phyloP scores from a whole-genome alignment of 768 basidiomycete species.

The Pisolithus tinctorius region DNA sequence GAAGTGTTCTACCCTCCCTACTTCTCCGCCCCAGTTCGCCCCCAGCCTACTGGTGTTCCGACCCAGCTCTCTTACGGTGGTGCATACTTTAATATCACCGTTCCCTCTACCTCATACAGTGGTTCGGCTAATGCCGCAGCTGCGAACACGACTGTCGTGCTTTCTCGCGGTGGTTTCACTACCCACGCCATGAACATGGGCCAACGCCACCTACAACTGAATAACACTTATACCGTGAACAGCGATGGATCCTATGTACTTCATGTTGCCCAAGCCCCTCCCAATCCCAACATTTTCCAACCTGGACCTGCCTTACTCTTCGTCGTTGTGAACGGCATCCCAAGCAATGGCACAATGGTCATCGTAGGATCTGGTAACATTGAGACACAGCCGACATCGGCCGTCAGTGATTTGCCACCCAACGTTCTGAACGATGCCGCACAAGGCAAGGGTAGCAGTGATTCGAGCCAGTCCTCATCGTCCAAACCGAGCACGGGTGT shows the following conservation, averaged over 20 bases:
- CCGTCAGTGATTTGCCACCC: constrained; percentile 14
- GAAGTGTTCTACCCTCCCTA: constrained; percentile 93
- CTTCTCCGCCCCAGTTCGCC: constrained; percentile 64
- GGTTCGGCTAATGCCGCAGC: constrained; percentile 63
- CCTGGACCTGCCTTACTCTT: constrained; percentile 85
- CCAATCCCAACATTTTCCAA: constrained; percentile 79
- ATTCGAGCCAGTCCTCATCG: constrained; percentile 12
- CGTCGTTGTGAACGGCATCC: constrained; percentile 79
- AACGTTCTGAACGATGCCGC: constrained; percentile 40
- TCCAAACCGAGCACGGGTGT: constrained; percentile 13
- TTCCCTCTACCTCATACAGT: constrained; percentile 62
- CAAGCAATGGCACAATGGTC: constrained; percentile 69
- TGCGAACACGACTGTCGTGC: constrained; percentile 64
- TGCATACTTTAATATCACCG: constrained; percentile 62
- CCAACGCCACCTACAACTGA: constrained; percentile 73
- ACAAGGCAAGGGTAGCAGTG: constrained; percentile 24
- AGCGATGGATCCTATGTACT: constrained; percentile 69
- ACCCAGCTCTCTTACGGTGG: constrained; percentile 82
- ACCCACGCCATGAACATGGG: constrained; percentile 89
- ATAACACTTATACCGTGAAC: constrained; percentile 80
- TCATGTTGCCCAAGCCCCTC: constrained; percentile 77
- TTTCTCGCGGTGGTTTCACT: constrained; percentile 79
- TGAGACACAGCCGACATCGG: constrained; percentile 51
- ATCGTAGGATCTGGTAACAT: constrained; percentile 76
- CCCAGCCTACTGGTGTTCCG: constrained; percentile 64